Percentiles rank a stretch among this genome's conserved stretches.
Evolutionary conservation across 371 early-diverging fungal genomes (phyloP).

Genomic region (Lichtheimia ramosa): DNA sequence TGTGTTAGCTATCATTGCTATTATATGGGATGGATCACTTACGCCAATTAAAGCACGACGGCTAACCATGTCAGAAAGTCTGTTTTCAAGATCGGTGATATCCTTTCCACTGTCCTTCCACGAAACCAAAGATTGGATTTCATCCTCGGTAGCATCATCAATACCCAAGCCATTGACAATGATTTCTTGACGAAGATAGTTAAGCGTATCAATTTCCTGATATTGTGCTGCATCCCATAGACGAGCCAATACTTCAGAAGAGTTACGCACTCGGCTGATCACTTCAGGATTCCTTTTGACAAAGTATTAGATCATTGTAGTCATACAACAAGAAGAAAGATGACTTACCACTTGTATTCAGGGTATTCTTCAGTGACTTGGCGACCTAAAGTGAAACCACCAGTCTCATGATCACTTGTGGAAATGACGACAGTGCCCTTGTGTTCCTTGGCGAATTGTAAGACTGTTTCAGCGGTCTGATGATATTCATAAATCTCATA

Average conservation of each 20-base stretch:
- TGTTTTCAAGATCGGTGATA: constrained; percentile 26
- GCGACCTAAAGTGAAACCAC: constrained; percentile 55
- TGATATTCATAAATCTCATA: constrained; percentile 78
- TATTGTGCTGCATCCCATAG: constrained; percentile 11
- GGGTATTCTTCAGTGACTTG: constrained; percentile 61
- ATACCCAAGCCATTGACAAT: constrained; percentile 57
- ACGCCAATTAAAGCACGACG: constrained; percentile 62
- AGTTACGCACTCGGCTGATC: constrained; percentile 55
- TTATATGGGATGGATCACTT: constrained; percentile 1
- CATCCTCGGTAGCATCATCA: constrained; percentile 52
- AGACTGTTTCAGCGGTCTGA: constrained; percentile 56
- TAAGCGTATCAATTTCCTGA: neutral
- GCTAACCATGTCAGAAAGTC: constrained; percentile 53
- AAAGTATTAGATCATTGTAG: neutral
- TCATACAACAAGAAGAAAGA: neutral
- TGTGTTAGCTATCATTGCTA: too few relatives aligned
- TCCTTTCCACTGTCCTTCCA: constrained; percentile 28
- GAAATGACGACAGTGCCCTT: constrained; percentile 74
- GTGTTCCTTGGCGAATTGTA: constrained; percentile 61
- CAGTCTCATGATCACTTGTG: constrained; percentile 63
- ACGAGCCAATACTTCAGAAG: constrained; percentile 44
- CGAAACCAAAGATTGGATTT: constrained; percentile 43
- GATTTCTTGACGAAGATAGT: constrained; percentile 37
- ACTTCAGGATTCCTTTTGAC: constrained; percentile 54
- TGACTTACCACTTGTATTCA: constrained; percentile 62